Evolutionary conservation across 2,329 filamentous ascomycete species (phyloP).

Genomic region (Tolypocladium ovalisporum): DNA sequence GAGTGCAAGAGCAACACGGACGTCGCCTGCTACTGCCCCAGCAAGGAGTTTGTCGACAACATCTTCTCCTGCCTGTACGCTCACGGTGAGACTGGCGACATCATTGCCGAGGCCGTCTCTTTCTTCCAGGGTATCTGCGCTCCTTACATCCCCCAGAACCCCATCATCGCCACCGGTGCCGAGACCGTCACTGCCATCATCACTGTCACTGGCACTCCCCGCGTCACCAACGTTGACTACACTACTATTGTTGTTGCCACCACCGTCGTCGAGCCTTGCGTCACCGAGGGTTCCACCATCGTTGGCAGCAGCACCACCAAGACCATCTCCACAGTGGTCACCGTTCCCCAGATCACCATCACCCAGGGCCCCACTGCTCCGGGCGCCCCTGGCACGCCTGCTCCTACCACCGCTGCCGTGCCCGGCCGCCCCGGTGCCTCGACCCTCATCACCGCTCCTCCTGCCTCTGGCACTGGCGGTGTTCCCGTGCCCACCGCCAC

Average conservation of each 20-base stretch:
- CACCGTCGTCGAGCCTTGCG: conserved; percentile 28
- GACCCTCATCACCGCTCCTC: conserved; percentile 1
- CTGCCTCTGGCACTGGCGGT: conserved; percentile 20
- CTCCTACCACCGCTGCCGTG: conserved; percentile 9
- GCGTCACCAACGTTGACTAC: conserved; percentile 34
- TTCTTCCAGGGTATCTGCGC: conserved; percentile 93
- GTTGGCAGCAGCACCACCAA: conserved; percentile 31
- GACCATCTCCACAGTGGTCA: conserved; percentile 38
- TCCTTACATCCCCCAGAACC: conserved; percentile 61
- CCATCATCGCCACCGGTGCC: conserved; percentile 71
- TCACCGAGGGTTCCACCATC: not conserved
- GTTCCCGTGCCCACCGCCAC: conserved; percentile 23
- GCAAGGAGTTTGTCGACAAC: conserved; percentile 61
- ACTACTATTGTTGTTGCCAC: conserved; percentile 40
- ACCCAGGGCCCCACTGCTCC: conserved; percentile 17
- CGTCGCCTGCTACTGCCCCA: conserved; percentile 75
- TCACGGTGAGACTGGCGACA: conserved; percentile 55
- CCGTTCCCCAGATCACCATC: conserved; percentile 43
- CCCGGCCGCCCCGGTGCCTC: conserved; percentile 7
- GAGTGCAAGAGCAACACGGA: conserved; percentile 80
- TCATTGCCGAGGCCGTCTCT: conserved; percentile 59
- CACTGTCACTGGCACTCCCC: conserved; percentile 40
- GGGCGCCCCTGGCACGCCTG: conserved; percentile 7
- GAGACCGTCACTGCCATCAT: conserved; percentile 52
- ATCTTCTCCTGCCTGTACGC: conserved; percentile 75